phyloP scores from a whole-genome alignment of 805 yeast species.

The Spathaspora boniae region DNA sequence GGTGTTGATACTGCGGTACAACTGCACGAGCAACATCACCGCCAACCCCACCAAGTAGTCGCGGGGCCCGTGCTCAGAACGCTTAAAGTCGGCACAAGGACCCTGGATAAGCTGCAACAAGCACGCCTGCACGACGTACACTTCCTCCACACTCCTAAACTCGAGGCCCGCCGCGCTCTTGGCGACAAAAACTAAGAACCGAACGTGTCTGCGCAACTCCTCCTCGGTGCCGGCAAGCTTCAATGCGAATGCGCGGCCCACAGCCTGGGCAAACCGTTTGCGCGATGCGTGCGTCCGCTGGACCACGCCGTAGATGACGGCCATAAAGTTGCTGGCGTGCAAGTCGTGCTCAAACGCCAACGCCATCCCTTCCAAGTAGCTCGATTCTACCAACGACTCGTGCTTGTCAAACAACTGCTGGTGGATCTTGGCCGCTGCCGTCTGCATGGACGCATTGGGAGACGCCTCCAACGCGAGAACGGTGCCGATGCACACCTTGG shows the following conservation, averaged over 20 bases:
- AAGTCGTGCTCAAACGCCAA: constrained; percentile 47
- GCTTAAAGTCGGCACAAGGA: constrained; percentile 3
- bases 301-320: constrained; percentile 32
- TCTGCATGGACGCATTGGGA: constrained; percentile 36
- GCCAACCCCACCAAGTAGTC: too few relatives aligned
- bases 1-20: too few relatives aligned
- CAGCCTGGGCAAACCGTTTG: constrained; percentile 38
- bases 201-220: too few relatives aligned
- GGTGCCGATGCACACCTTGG: constrained; percentile 65
- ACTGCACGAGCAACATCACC: too few relatives aligned
- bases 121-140: constrained; percentile 2
- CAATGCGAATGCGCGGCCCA: constrained; percentile 15
- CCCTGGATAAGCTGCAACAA: constrained; percentile 3
- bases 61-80: too few relatives aligned
- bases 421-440: constrained; percentile 52
- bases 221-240: too few relatives aligned
- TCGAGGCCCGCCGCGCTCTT: constrained; percentile 1
- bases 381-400: constrained; percentile 66
- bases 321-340: constrained; percentile 19
- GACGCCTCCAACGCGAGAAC: constrained; percentile 68
- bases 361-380: constrained; percentile 60
- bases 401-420: constrained; percentile 56
- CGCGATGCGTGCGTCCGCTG: constrained; percentile 29
- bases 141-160: constrained; percentile 6
- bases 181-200: constrained; percentile 1